phyloP scores from a whole-genome alignment of 2,329 filamentous ascomycete genomes.

The Sporothrix humicola region DNA sequence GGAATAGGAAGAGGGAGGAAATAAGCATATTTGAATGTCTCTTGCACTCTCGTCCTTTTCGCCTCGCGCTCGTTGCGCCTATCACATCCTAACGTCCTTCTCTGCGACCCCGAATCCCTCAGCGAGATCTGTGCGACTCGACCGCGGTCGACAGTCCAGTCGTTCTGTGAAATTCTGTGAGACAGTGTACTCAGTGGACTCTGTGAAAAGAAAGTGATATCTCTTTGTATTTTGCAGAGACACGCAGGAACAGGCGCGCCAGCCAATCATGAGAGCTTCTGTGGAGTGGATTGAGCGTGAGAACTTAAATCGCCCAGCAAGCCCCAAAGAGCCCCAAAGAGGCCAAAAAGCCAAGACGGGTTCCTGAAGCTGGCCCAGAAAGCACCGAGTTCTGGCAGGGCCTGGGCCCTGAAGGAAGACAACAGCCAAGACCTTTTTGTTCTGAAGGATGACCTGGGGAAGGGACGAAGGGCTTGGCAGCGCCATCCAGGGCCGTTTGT shows the following conservation, averaged over 20 bases:
- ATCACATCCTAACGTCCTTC: too few species aligned
- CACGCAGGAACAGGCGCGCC: not conserved
- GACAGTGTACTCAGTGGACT: too few species aligned
- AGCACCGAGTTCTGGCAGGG: not conserved
- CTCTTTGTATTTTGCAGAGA: too few species aligned
- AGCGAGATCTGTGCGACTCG: constrained; percentile 5
- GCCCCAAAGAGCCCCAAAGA: too few species aligned
- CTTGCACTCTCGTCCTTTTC: not conserved
- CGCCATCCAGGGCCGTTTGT: not conserved
- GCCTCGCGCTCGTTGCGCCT: not conserved
- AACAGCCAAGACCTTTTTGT: not conserved
- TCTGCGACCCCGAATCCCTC: not conserved
- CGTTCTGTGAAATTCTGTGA: too few species aligned
- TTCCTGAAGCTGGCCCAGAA: constrained; percentile 10
- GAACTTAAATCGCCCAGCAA: constrained; percentile 11
- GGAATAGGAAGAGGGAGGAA: not conserved
- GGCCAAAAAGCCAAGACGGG: constrained; percentile 17
- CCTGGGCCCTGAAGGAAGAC: not conserved
- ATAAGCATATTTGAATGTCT: not conserved
- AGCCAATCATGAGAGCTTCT: constrained; percentile 23
- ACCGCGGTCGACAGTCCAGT: not conserved
- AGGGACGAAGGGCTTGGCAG: constrained; percentile 18
- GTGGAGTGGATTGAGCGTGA: constrained; percentile 17
- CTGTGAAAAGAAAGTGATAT: too few species aligned
- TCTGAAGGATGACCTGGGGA: not conserved